These are phyloP conservation scores for Osmanthus fragrans DNA, from an alignment of 257 asterid species.

Conservation along the genomic window DNA sequence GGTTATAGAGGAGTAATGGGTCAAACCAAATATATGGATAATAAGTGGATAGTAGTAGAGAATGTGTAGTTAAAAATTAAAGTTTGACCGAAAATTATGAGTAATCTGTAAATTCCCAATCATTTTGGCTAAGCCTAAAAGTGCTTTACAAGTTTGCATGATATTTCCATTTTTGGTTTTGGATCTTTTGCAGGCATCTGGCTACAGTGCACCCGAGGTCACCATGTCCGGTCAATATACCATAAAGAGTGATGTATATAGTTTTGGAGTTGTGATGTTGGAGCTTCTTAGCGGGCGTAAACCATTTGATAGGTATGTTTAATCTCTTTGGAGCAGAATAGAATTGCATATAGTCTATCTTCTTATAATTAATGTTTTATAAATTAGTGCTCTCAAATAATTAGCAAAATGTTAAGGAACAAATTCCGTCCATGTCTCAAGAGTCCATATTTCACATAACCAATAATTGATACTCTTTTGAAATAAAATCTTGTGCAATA, in stretches of 20 bases:
- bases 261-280: conserved; percentile 96
- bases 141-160: not conserved
- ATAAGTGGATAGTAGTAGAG: no score
- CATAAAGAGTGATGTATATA: conserved; percentile 86
- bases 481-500: not conserved
- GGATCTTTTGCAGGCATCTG: conserved; percentile 66
- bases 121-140: not conserved
- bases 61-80: no score
- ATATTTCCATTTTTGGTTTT: not conserved
- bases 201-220: conserved; percentile 88
- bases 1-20: no score
- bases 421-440: not conserved
- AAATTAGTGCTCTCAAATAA: not conserved
- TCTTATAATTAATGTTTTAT: not conserved
- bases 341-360: not conserved
- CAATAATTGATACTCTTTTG: not conserved
- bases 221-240: conserved; percentile 84
- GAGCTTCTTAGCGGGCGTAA: conserved; percentile 93
- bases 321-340: not conserved
- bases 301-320: conserved; percentile 73
- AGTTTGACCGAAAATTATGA: no score
- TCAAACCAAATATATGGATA: no score
- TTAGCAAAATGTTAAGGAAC: not conserved
- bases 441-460: not conserved
- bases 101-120: no score